Percentiles rank a stretch among this genome's conserved stretches.
phyloP scores from a whole-genome alignment of 768 basidiomycete genomes.

The Lactifluus pinguis region DNA sequence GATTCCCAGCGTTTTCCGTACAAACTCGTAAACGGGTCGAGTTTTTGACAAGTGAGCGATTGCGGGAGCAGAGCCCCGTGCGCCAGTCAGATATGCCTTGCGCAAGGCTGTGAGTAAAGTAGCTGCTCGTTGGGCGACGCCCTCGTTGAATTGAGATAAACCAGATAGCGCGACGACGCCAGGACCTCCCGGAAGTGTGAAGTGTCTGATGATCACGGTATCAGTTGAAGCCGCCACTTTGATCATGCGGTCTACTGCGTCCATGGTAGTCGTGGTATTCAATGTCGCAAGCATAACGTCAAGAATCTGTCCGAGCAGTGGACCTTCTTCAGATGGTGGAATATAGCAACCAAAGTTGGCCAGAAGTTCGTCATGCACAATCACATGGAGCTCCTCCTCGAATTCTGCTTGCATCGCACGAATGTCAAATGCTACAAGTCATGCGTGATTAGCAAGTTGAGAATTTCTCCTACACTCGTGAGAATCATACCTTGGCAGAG shows the following conservation, averaged over 20 bases:
- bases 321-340: conserved; percentile 24
- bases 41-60: conserved; percentile 58
- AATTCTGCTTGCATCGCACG: conserved; percentile 69
- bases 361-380: conserved; percentile 43
- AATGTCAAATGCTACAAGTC: conserved; percentile 54
- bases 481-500: conserved; percentile 46
- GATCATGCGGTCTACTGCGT: conserved; percentile 58
- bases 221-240: conserved; percentile 58
- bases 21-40: conserved; percentile 65
- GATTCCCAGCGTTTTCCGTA: conserved; percentile 58
- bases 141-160: conserved; percentile 46
- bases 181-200: conserved; percentile 22
- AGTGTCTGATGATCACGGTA: conserved; percentile 54
- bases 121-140: conserved; percentile 40
- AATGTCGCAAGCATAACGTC: conserved; percentile 41
- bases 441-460: not conserved
- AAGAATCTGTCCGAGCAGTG: conserved; percentile 32
- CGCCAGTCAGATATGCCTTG: conserved; percentile 48
- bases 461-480: not conserved
- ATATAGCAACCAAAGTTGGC: conserved; percentile 35
- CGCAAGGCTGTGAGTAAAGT: conserved; percentile 40
- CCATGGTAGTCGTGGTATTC: conserved; percentile 64
- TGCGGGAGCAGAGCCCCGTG: conserved; percentile 56
- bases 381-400: conserved; percentile 37
- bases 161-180: conserved; percentile 21